phyloP scores from a whole-genome alignment of 2,329 filamentous ascomycete species.

The Neofusicoccum parvum region DNA sequence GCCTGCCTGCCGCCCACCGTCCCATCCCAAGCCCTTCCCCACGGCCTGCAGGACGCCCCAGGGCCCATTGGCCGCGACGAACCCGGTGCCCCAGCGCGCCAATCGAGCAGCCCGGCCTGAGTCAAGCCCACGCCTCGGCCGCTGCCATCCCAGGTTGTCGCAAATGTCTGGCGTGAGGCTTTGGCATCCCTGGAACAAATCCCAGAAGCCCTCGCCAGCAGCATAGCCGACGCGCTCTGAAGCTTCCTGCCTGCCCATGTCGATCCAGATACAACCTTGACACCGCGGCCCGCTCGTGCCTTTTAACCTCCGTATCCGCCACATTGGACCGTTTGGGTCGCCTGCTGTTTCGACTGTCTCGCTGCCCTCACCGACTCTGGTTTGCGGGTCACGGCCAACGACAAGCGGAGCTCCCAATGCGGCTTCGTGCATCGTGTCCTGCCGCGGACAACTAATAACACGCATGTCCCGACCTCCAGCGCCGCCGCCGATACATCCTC shows the following conservation, averaged over 20 bases:
- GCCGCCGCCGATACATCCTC: slow-evolving; percentile 45
- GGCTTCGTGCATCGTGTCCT: slow-evolving; percentile 44
- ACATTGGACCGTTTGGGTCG: slow-evolving; percentile 27
- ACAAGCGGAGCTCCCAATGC: slow-evolving; percentile 36
- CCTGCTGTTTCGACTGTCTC: slow-evolving; percentile 19
- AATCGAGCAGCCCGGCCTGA: slow-evolving; percentile 15
- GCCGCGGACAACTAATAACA: slow-evolving; percentile 45
- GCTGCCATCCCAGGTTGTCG: slow-evolving; percentile 22
- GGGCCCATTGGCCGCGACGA: slow-evolving; percentile 16
- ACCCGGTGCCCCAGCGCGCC: slow-evolving; percentile 13
- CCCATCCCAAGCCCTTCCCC: slow-evolving; percentile 18
- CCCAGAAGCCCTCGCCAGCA: slow-evolving; percentile 18
- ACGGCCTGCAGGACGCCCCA: slow-evolving; percentile 18
- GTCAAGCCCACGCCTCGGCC: slow-evolving; percentile 18
- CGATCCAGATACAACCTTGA: slow-evolving; percentile 40
- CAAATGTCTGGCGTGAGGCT: slow-evolving; percentile 35
- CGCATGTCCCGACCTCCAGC: slow-evolving; percentile 46
- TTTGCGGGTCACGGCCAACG: slow-evolving; percentile 16
- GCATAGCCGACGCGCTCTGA: slow-evolving; percentile 30
- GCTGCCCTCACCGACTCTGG: slow-evolving; percentile 20
- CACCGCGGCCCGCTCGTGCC: slow-evolving; percentile 22
- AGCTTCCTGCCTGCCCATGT: slow-evolving; percentile 34
- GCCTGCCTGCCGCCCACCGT: slow-evolving; percentile 17
- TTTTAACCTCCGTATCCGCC: slow-evolving; percentile 42
- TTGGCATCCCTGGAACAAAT: slow-evolving; percentile 23